Evolutionary conservation across 2,329 filamentous ascomycete genomes (phyloP), one percentile per base, ranked within the genome.

Genomic region (Cylindrodendrum hubeiense): DNA sequence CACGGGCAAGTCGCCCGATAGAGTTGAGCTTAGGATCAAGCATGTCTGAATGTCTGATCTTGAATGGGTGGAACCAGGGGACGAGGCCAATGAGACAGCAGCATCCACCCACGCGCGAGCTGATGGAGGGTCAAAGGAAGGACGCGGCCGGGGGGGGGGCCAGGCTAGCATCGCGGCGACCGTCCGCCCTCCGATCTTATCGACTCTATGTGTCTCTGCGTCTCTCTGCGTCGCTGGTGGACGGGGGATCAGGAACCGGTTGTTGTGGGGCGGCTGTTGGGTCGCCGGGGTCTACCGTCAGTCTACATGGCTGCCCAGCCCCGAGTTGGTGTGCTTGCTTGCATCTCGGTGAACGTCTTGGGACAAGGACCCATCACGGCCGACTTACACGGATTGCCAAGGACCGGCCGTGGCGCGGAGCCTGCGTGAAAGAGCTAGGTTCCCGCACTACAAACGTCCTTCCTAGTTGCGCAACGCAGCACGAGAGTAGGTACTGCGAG

Each of bases 321-420:
- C 34, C 22, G 39, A 43, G 21, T 53, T 30, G 47, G 43, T 53
- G 30, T 61, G 52, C 61, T 65, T 59, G 34, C 24, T 65, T 33
- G 50, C 44, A 26, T 34, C 55, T 74, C 71, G 72, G 72, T 74
- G 61, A 72, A 51, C 67, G 33, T 64, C 64, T 73, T 71, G 53
- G 72, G 71, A 64, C 61, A 69, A 60, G 41, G 61, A 64, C 44
- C 63, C 52, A 44, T 37, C 17, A 26, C 50, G 30, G 50, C 50
- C 50, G 63, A 63, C 60, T 66, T 61, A 59, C 52, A 66, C 57
- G 34, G 57, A 52, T 59, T 64, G 69, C 66, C 67, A 74, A 71
- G 69, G 57, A 66, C 59, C 67, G 67, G 68, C 54, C 28, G 63
- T 62, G 65, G 55, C 62, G 57, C 47, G 50, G 65, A 65, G 60